Evolutionary conservation across 352 stramenopile species (phyloP), one percentile per base, ranked within the genome.

Genomic region (Globisporangium paroecandrum): DNA sequence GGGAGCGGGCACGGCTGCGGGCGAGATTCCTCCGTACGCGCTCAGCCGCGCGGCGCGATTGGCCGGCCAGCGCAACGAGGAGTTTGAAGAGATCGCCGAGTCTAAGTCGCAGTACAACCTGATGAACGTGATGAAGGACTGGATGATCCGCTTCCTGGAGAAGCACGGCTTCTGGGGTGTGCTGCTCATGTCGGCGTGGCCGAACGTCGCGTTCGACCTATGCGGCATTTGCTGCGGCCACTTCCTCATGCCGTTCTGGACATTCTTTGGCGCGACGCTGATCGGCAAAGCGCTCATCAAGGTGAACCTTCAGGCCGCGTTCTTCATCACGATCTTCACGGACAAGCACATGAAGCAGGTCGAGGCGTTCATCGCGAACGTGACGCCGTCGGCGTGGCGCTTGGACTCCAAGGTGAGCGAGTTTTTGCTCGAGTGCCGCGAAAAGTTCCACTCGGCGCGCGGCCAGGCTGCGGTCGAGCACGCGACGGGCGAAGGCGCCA

Each of bases 161-260:
- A 89, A 86, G 64, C 87, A 97, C 68, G 94, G 94, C 49, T 98
- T 98, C 74, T 96, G 88, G 76, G 94, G 92, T 20, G 90, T 98
- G 57, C 79, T 98, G 69, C 78, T 98, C 63, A 97, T 98, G 89
- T 94, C 88, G 34, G 91, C 94, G n/a, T 97, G 89, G 81, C 94
- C 94, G 24, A 98, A 98, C 74, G 91, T 97, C 69, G 91, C 93
- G 38, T 98, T 98, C 70, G 94, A 98, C 66, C 80, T 98, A 1
- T 97, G 91, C 70, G 94, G 94, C 57, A 97, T 98, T 67, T 98
- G 90, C 77, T 98, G 94, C 68, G 94, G 94, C 60, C 91, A 98
- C 73, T 97, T 98, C 66, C 78, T 97, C 62, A 97, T 98, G 86
- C 89, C 93, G 27, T 98, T 98, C 71, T 98, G 88, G 89, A 98